These are phyloP conservation scores for Xanthoceras sorbifolium DNA, from an alignment of 345 rosid species.

Conservation along the genomic window DNA sequence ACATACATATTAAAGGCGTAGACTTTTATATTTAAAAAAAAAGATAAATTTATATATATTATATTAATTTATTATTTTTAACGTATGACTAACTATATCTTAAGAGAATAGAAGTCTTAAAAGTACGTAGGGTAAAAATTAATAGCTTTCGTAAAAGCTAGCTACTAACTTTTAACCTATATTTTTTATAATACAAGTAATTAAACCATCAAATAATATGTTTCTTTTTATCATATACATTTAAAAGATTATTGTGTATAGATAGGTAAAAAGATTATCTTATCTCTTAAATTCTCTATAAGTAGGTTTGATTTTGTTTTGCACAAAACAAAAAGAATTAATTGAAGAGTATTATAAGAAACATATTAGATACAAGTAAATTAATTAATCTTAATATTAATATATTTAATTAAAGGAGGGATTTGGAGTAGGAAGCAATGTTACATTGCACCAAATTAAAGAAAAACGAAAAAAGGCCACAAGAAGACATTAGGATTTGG, in stretches of 20 bases:
- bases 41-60: no score
- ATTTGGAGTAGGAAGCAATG: conserved; percentile 29
- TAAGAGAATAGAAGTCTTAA: neutral
- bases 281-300: neutral
- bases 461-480: conserved; percentile 16
- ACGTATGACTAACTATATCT: neutral
- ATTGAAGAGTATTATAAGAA: neutral
- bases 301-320: conserved; percentile 23
- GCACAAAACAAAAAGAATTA: neutral
- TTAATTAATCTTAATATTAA: neutral
- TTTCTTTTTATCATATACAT: neutral
- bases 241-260: neutral
- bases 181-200: neutral
- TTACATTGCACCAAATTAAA: conserved; percentile 19
- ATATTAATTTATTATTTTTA: neutral
- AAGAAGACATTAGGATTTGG: conserved; percentile 40
- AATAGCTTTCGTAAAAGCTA: no score
- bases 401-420: conserved; percentile 1
- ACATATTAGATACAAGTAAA: neutral
- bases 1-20: no score
- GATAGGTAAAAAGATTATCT: neutral
- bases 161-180: neutral
- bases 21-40: neutral
- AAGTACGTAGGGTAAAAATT: neutral
- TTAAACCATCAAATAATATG: neutral